These are phyloP conservation scores for Exophiala mesophila DNA, from an alignment of 2,329 filamentous ascomycete species.

Conservation along the genomic window DNA sequence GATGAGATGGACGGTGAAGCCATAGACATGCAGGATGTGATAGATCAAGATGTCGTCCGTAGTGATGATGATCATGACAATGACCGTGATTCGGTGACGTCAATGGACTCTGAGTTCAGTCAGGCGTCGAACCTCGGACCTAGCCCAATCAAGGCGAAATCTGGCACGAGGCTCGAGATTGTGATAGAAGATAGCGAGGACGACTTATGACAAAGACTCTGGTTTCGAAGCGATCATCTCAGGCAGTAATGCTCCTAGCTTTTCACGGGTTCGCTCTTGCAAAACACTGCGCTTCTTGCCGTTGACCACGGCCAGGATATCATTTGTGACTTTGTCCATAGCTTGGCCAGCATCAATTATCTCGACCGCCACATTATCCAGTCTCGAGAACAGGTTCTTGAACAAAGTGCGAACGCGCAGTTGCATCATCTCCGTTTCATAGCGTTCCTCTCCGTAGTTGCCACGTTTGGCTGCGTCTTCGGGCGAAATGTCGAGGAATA, in stretches of 20 bases:
- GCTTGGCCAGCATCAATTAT: conserved; percentile 51
- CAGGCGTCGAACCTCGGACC: conserved; percentile 1
- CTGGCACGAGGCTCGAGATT: conserved; percentile 31
- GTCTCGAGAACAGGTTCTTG: conserved; percentile 43
- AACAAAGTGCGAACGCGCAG: conserved; percentile 71
- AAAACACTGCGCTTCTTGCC: conserved; percentile 8
- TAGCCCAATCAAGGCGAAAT: neutral
- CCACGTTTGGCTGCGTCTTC: conserved; percentile 68
- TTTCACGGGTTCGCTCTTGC: conserved; percentile 30
- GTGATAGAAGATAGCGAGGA: conserved; percentile 55
- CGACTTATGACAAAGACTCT: conserved; percentile 30
- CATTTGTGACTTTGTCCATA: conserved; percentile 48
- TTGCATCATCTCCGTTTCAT: conserved; percentile 83
- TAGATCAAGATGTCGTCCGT: conserved; percentile 18
- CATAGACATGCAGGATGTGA: conserved; percentile 9
- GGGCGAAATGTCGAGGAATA: conserved; percentile 80
- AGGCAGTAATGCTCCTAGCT: conserved; percentile 29
- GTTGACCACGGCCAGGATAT: conserved; percentile 29
- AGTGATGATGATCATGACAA: conserved; percentile 20
- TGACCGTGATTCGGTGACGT: conserved; percentile 26
- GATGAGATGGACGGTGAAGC: conserved; percentile 12
- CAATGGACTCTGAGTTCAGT: conserved; percentile 17
- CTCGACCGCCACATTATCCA: conserved; percentile 48
- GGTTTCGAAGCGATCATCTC: neutral
- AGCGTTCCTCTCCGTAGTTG: conserved; percentile 85